Conservation (phyloP, 768 basidiomycete species). For the Russula sp. region DNA sequence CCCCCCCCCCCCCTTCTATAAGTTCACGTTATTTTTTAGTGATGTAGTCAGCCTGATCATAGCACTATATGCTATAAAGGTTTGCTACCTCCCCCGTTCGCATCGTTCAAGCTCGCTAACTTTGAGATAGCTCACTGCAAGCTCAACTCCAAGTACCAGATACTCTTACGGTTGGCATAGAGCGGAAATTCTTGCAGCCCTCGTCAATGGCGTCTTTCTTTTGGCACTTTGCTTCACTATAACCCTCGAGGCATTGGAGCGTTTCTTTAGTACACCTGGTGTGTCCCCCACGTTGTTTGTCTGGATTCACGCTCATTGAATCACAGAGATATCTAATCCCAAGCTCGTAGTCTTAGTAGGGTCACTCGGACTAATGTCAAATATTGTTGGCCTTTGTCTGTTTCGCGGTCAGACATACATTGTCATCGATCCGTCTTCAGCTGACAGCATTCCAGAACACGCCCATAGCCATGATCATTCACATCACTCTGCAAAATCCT, state of each 20-base stretch:
- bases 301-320: background rate
- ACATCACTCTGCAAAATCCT: conserved; percentile 11
- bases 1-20: background rate
- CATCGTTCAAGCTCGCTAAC: conserved; percentile 2
- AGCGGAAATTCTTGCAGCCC: conserved; percentile 91
- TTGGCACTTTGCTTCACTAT: conserved; percentile 97
- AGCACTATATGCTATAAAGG: conserved; percentile 91
- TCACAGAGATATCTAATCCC: conserved; percentile 80
- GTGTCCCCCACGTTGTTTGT: conserved; percentile 20
- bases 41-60: conserved; percentile 95
- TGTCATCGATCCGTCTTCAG: background rate
- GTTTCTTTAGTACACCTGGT: conserved; percentile 86
- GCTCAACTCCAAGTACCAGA: conserved; percentile 51
- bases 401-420: conserved; percentile 69
- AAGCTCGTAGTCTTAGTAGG: conserved; percentile 87
- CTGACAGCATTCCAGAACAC: conserved; percentile 10
- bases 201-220: conserved; percentile 95
- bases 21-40: conserved; percentile 38
- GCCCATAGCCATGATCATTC: conserved; percentile 28
- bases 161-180: conserved; percentile 99
- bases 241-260: conserved; percentile 80
- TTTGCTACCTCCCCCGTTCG: conserved; percentile 24
- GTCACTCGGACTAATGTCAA: conserved; percentile 79
- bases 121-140: conserved; percentile 50
- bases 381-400: conserved; percentile 86